These are phyloP conservation scores for Periconia macrospinosa DNA, from an alignment of 2,329 filamentous ascomycete genomes.

Conservation along the genomic window DNA sequence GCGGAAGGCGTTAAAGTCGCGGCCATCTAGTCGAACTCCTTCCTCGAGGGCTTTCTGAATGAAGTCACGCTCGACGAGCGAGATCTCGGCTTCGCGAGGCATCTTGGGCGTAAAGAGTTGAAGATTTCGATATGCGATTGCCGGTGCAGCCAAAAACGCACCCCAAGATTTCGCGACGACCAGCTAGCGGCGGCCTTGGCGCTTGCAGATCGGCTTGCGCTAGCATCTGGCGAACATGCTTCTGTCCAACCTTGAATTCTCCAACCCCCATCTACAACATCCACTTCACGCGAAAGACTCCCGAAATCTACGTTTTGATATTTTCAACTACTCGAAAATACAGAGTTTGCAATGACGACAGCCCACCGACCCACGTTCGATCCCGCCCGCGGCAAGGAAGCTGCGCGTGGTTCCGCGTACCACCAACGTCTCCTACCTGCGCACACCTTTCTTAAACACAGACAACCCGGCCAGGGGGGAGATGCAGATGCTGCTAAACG, in stretches of 20 bases:
- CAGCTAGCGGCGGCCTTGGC: constrained; percentile 20
- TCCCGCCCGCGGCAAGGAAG: constrained; percentile 93
- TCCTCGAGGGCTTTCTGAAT: constrained; percentile 80
- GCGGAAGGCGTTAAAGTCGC: constrained; percentile 78
- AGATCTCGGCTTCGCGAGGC: constrained; percentile 91
- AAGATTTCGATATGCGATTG: background rate
- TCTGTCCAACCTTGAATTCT: constrained; percentile 10
- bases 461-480: constrained; percentile 86
- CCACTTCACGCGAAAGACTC: constrained; percentile 29
- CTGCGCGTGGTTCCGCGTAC: constrained; percentile 88
- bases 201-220: constrained; percentile 1
- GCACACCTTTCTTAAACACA: constrained; percentile 83
- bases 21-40: constrained; percentile 80
- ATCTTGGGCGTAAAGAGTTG: constrained; percentile 55
- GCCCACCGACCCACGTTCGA: constrained; percentile 92
- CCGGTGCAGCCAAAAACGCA: background rate
- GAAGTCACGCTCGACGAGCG: constrained; percentile 85
- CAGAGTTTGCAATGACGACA: constrained; percentile 47
- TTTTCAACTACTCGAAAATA: background rate
- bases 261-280: constrained; percentile 7
- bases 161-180: constrained; percentile 19
- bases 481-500: constrained; percentile 69
- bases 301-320: constrained; percentile 21
- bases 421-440: constrained; percentile 94
- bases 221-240: constrained; percentile 1